Evolutionary conservation across 176 grass and related monocot species (phyloP).

Genomic region (Tillandsia leiboldiana): DNA sequence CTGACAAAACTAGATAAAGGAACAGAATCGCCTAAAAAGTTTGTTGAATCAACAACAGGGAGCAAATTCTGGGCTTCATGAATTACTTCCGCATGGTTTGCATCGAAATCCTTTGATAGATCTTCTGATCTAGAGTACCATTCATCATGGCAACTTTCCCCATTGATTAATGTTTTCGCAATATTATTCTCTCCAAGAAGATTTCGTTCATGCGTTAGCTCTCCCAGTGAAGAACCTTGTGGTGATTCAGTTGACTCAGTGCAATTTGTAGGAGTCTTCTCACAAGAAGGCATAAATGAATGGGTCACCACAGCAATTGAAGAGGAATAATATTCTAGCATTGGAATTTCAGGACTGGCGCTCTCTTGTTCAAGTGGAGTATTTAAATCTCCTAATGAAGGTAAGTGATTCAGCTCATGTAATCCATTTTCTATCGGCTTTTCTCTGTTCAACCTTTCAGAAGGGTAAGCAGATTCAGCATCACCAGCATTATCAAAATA

Average conservation of each 20-base stretch:
- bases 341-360: constrained; percentile 12
- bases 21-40: too few species aligned
- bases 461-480: background rate
- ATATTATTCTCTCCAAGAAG: constrained; percentile 9
- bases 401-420: background rate
- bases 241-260: constrained; percentile 4
- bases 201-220: constrained; percentile 6
- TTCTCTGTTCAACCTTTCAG: constrained; percentile 21
- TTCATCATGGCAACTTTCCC: constrained; percentile 17
- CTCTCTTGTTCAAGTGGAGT: constrained; percentile 13
- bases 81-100: constrained; percentile 1
- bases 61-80: constrained; percentile 18
- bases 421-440: constrained; percentile 1
- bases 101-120: constrained; percentile 16
- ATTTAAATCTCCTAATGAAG: constrained; percentile 7
- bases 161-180: constrained; percentile 10
- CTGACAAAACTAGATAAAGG: constrained; percentile 11
- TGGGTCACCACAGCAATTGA: constrained; percentile 3
- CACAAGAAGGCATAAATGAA: constrained; percentile 13
- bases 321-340: constrained; percentile 6
- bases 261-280: background rate
- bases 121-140: constrained; percentile 5
- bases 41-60: background rate
- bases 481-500: constrained; percentile 28
- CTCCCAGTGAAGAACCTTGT: constrained; percentile 17